Base-by-base conservation (phyloP, 495 filamentous ascomycete species). In the Aspergillus kassunensis region DNA sequence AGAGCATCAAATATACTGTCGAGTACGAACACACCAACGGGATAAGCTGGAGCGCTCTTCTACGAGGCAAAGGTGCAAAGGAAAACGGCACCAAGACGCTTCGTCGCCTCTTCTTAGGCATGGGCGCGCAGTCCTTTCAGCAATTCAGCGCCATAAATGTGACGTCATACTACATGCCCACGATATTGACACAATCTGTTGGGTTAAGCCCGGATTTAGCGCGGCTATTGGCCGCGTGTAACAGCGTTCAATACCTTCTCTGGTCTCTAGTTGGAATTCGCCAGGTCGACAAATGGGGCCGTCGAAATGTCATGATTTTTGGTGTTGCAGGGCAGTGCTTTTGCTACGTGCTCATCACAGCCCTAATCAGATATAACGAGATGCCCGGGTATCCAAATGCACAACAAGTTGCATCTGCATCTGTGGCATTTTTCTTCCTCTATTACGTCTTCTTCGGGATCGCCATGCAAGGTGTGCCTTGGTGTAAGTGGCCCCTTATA, bases 371-470 rank as follows among this genome's bases (percentile, higher is more conserved):
- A 2, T 74, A 60, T 31, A 65, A 61, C 11, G 71, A 78, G 50
- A 61, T 68, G 36, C 49, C 58, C 12, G 61, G 18, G 3, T 24
- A 41, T 24, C 20, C 19, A 1, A 31, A 45, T n/a, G 15, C 25
- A 1, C 15, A 68, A 7, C 61, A 68, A 11, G 58, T 61, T 6
- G 70, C 64, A 4, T 66, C 66, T 6, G 68, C 65, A 6, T 62
- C 67, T 6, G 53, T 72, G 13, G 69, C 64, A 36, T 72, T 81
- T 44, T 78, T 81, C 52, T 79, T 80, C 44, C 51, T 78, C 13
- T 78, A 73, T 54, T 75, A 75, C 49, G 64, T 74, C 34, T 72
- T 62, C 61, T 80, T 78, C 45, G 77, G 72, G 4, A 64, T 76
- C 42, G 76, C 74, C 16, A 71, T 71, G 67, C 75, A 74, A 23